A percentile compares a stretch with the other conserved stretches of the same genome.
phyloP scores from a whole-genome alignment of 768 basidiomycete species.

The Leccinum broughii region DNA sequence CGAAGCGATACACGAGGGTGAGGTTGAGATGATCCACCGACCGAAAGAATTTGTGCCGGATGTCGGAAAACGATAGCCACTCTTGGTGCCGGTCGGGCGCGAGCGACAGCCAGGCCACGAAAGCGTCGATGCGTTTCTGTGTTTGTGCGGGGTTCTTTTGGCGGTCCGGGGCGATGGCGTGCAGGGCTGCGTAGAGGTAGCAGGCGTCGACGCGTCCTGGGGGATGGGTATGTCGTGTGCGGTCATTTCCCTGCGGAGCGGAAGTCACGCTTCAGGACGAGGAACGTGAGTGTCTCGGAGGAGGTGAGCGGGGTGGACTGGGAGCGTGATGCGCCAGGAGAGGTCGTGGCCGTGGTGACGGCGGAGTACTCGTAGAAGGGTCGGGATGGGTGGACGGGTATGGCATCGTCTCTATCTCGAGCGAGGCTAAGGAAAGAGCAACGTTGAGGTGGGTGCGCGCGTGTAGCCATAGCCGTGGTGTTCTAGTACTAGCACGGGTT shows the following conservation, averaged over 20 bases:
- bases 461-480: constrained; percentile 17
- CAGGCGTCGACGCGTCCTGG: constrained; percentile 24
- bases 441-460: constrained; percentile 22
- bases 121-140: constrained; percentile 11
- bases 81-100: constrained; percentile 35
- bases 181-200: constrained; percentile 40
- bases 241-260: constrained; percentile 34
- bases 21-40: constrained; percentile 33
- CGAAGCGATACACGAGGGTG: constrained; percentile 43
- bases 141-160: constrained; percentile 6
- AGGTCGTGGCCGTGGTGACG: constrained; percentile 8
- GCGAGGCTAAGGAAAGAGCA: constrained; percentile 37
- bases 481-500: constrained; percentile 9
- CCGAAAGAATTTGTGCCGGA: constrained; percentile 37
- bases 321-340: not conserved
- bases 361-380: constrained; percentile 34
- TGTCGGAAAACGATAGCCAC: constrained; percentile 19
- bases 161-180: constrained; percentile 28
- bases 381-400: constrained; percentile 36
- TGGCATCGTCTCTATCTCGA: constrained; percentile 36
- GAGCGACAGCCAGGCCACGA: constrained; percentile 47
- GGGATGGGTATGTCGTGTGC: constrained; percentile 40
- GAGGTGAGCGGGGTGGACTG: constrained; percentile 26
- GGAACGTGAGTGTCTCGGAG: constrained; percentile 23
- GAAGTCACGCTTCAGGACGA: constrained; percentile 25